Conservation (phyloP, 176 grass and related monocot species). For the Oryza glaberrima region DNA sequence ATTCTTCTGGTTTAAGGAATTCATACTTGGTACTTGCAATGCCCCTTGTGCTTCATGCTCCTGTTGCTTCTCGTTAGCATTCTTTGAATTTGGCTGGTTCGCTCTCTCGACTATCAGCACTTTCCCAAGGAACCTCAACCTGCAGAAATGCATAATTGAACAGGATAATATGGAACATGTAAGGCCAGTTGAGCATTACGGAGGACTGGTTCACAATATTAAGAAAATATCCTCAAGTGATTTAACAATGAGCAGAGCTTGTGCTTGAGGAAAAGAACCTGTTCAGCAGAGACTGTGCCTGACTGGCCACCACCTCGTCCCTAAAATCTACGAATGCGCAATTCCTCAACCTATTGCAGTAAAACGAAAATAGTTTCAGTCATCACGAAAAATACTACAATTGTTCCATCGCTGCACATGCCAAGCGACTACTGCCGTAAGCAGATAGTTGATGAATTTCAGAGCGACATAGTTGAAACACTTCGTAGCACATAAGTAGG, state of each 20-base stretch:
- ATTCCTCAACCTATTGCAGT: slow-evolving; percentile 70
- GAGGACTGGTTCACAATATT: not conserved
- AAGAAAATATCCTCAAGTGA: not conserved
- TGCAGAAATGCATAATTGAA: slow-evolving; percentile 47
- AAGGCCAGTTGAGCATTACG: not conserved
- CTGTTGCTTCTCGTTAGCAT: slow-evolving; percentile 44
- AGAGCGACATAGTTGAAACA: slow-evolving; percentile 1
- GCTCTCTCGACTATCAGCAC: slow-evolving; percentile 74
- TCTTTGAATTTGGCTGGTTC: slow-evolving; percentile 53
- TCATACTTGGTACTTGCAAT: slow-evolving; percentile 34
- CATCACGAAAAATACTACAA: slow-evolving; percentile 1
- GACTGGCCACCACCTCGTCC: slow-evolving; percentile 66
- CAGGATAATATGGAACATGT: slow-evolving; percentile 4
- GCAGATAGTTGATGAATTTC: not conserved
- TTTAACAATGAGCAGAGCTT: not conserved
- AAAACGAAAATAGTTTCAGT: slow-evolving; percentile 11
- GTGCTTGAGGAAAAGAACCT: slow-evolving; percentile 49
- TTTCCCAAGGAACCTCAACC: slow-evolving; percentile 90
- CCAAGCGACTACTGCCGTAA: not conserved
- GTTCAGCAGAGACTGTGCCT: slow-evolving; percentile 75
- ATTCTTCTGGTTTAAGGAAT: slow-evolving; percentile 55
- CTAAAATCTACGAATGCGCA: slow-evolving; percentile 95
- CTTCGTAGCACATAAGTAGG: not conserved
- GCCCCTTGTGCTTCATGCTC: slow-evolving; percentile 33
- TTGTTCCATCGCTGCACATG: not conserved